phyloP scores from a whole-genome alignment of 805 yeast species.

The Lipomyces sp. region DNA sequence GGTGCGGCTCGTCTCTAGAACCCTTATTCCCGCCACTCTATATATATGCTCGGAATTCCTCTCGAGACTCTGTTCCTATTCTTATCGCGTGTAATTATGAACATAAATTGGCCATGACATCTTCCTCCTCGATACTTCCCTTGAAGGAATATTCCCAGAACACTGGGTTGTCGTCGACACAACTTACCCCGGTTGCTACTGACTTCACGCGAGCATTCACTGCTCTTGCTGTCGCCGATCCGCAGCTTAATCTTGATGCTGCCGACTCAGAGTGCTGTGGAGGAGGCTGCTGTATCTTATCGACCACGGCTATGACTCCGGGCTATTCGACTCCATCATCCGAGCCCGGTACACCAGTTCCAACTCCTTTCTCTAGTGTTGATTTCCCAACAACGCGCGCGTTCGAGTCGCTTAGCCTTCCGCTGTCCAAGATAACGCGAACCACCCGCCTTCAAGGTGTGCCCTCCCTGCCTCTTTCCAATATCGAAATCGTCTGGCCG shows the following conservation, averaged over 20 bases:
- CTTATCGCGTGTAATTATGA: background rate
- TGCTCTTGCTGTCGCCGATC: slow-evolving; percentile 11
- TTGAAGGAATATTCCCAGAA: background rate
- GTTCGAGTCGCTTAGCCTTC: slow-evolving; percentile 26
- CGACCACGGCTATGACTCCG: background rate
- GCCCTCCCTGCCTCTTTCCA: slow-evolving; percentile 1
- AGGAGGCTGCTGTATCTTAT: background rate
- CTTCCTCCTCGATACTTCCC: background rate
- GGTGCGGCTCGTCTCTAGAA: too few species aligned
- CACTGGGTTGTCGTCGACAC: background rate
- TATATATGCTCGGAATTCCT: too few species aligned
- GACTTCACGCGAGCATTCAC: slow-evolving; percentile 34
- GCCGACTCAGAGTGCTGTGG: slow-evolving; percentile 17
- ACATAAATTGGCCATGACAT: background rate
- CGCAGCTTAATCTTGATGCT: background rate
- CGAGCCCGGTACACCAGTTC: slow-evolving; percentile 2
- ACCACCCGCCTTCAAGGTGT: slow-evolving; percentile 9
- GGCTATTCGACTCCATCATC: slow-evolving; percentile 5
- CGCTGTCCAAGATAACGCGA: slow-evolving; percentile 17
- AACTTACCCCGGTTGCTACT: slow-evolving; percentile 25
- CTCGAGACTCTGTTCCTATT: background rate
- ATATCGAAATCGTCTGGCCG: slow-evolving; percentile 3
- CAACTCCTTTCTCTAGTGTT: background rate
- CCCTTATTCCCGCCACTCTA: too few species aligned
- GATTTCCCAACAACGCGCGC: slow-evolving; percentile 28